A percentile compares a stretch with the other conserved stretches of the same genome.
phyloP scores from a whole-genome alignment of 192 early-diverging fungal species.

The Spinellus fusiger region DNA sequence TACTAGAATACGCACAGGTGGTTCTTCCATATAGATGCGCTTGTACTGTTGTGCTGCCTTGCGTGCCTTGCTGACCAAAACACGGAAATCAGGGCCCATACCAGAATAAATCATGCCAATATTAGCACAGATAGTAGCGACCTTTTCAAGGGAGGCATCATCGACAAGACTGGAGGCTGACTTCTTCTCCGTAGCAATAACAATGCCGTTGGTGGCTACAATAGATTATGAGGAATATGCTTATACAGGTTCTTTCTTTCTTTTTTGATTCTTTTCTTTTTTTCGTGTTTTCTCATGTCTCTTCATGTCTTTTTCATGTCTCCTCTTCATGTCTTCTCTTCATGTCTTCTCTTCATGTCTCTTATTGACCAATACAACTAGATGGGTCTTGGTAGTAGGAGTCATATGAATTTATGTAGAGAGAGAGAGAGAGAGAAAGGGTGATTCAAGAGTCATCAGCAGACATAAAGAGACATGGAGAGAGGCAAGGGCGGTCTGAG shows the following conservation, averaged over 20 bases:
- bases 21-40: constrained; percentile 89
- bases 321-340: too few species aligned
- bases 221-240: too few species aligned
- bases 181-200: constrained; percentile 98
- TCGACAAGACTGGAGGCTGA: constrained; percentile 89
- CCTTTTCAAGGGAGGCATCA: constrained; percentile 86
- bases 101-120: constrained; percentile 99
- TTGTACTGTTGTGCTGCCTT: constrained; percentile 97
- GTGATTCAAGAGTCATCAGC: background rate
- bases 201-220: constrained; percentile 90
- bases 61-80: constrained; percentile 90
- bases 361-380: too few species aligned
- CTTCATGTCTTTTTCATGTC: too few species aligned
- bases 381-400: too few species aligned
- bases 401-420: background rate
- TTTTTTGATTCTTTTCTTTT: too few species aligned
- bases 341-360: too few species aligned
- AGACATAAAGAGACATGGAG: background rate
- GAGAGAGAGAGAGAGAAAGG: background rate
- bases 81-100: constrained; percentile 97
- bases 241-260: too few species aligned
- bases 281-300: too few species aligned
- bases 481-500: too few species aligned
- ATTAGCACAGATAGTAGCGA: constrained; percentile 81
- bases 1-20: constrained; percentile 91